phyloP scores from a whole-genome alignment of 805 yeast species.

The Yarrowia sp. region DNA sequence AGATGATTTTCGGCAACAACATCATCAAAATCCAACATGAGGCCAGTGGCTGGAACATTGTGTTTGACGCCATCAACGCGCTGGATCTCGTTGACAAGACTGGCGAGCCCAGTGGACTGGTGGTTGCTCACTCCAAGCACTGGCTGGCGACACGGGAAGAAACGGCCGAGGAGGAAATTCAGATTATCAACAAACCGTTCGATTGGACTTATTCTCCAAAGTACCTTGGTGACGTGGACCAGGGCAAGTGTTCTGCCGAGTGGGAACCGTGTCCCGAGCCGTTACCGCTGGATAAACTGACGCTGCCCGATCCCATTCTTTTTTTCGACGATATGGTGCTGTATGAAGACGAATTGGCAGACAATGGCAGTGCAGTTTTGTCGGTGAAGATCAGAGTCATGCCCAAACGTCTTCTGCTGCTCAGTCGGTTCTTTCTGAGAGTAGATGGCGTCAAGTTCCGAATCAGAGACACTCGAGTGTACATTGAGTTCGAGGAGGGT shows the following conservation, averaged over 20 bases:
- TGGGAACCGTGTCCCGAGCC: constrained; percentile 37
- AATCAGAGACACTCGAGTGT: constrained; percentile 79
- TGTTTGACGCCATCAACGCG: constrained; percentile 77
- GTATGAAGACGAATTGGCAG: constrained; percentile 94
- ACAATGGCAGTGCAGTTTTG: constrained; percentile 82
- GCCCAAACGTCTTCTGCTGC: constrained; percentile 69
- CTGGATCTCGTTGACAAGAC: constrained; percentile 55
- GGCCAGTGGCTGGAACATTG: constrained; percentile 46
- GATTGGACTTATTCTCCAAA: constrained; percentile 95
- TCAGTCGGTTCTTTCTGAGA: constrained; percentile 76
- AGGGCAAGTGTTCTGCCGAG: constrained; percentile 29
- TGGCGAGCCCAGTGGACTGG: constrained; percentile 46
- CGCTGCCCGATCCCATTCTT: constrained; percentile 75
- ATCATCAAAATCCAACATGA: constrained; percentile 51
- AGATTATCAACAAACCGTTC: constrained; percentile 70
- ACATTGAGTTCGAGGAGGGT: constrained; percentile 66
- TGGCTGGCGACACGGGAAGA: constrained; percentile 53
- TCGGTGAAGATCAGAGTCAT: constrained; percentile 83
- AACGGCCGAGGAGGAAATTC: constrained; percentile 43
- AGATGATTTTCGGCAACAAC: constrained; percentile 94
- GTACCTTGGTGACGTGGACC: constrained; percentile 56
- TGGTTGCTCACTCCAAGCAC: constrained; percentile 82
- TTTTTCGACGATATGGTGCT: constrained; percentile 85
- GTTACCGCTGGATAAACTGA: constrained; percentile 69
- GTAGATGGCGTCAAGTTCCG: constrained; percentile 87